These are phyloP conservation scores for Penicillium polonicum DNA, from an alignment of 2,329 filamentous ascomycete species.

Conservation along the genomic window DNA sequence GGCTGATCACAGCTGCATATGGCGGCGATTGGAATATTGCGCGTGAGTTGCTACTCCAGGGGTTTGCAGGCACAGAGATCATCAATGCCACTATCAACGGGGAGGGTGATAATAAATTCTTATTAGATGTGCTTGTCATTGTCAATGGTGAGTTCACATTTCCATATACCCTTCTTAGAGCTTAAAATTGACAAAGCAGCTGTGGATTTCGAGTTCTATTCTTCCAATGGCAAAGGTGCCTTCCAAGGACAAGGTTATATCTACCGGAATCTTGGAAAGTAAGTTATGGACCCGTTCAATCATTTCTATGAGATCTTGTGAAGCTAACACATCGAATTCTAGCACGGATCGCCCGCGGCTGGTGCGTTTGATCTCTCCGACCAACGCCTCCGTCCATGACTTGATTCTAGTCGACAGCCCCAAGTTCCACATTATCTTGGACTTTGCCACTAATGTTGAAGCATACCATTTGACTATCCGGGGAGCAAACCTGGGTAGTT, in stretches of 20 bases:
- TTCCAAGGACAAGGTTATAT: slow-evolving; percentile 40
- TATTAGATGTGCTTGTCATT: slow-evolving; percentile 33
- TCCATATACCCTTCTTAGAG: background rate
- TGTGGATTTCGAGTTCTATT: slow-evolving; percentile 39
- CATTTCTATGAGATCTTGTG: background rate
- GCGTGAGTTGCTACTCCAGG: slow-evolving; percentile 32
- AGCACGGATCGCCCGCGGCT: slow-evolving; percentile 23
- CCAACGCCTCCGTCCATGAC: slow-evolving; percentile 31
- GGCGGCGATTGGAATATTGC: slow-evolving; percentile 30
- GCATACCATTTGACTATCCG: slow-evolving; percentile 41
- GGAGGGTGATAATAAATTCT: slow-evolving; percentile 33
- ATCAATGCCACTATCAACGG: slow-evolving; percentile 36
- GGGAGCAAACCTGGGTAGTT: slow-evolving; percentile 38
- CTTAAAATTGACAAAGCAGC: slow-evolving; percentile 13
- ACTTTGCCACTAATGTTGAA: slow-evolving; percentile 38
- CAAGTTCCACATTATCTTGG: slow-evolving; percentile 41
- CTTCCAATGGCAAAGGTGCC: slow-evolving; percentile 34
- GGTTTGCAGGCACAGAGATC: slow-evolving; percentile 27
- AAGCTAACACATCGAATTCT: background rate
- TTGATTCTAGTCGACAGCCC: slow-evolving; percentile 36
- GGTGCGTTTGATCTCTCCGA: slow-evolving; percentile 26
- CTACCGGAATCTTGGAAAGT: slow-evolving; percentile 32
- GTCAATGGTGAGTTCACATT: slow-evolving; percentile 25
- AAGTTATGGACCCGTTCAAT: background rate
- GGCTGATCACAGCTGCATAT: slow-evolving; percentile 34